Percentiles rank a stretch among this genome's conserved stretches.
Conservation (phyloP, 257 asterid species). For the Solanum pinnatisectum region DNA sequence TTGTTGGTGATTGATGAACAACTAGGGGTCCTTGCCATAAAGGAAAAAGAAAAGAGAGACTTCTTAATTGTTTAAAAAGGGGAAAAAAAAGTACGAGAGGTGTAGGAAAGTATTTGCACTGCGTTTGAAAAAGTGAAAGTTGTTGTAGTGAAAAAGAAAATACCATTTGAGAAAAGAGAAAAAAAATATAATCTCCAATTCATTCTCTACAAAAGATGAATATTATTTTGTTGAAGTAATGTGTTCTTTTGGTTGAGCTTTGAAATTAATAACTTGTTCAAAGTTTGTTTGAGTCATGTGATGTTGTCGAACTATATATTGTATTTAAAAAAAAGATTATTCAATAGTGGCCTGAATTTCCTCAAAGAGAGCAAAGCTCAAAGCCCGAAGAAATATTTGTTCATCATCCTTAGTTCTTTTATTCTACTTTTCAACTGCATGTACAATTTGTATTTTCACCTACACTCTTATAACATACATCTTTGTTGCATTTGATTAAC, state of each 20-base stretch:
- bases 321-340: not conserved
- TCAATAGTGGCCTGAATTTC: rapidly evolving
- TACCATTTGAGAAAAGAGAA: not conserved
- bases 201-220: not conserved
- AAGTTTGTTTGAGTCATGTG: not conserved
- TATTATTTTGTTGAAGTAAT: not conserved
- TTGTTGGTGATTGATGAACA: not conserved
- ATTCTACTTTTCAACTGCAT: not conserved
- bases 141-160: not conserved
- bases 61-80: not conserved
- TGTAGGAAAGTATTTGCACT: not conserved
- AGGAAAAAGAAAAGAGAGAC: not conserved
- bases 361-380: not conserved
- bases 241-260: not conserved
- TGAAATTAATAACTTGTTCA: not conserved
- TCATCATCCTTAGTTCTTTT: not conserved
- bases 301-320: not conserved
- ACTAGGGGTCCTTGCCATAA: not conserved
- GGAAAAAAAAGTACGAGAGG: not conserved
- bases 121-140: not conserved
- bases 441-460: not conserved
- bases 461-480: not conserved
- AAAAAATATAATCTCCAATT: not conserved
- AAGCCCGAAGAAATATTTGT: not conserved
- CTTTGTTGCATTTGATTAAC: not conserved